Evolutionary conservation across 2,329 filamentous ascomycete species (phyloP), one percentile per base, ranked within the genome.

Genomic region (Phyllosticta capitalensis): DNA sequence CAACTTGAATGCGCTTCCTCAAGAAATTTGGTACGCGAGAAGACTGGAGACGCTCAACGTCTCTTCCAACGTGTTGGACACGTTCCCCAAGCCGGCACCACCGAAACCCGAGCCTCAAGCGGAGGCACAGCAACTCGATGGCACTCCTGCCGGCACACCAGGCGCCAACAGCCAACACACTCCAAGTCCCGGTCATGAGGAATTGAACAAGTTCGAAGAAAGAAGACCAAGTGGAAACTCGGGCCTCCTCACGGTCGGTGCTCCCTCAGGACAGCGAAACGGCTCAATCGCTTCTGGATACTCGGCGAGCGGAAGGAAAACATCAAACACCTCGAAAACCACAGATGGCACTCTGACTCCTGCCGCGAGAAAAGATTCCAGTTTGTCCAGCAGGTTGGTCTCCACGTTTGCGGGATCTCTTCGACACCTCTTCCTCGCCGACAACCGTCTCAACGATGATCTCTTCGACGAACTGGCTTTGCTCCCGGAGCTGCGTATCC

Each of bases 11-110:
- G 88, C 87, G 67, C 78, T 99, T 30, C 94, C 94, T 1, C 84
- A 89, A 69, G 94, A 99, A 69, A 81, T 99, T n/a, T 99, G 94
- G 94, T 92, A 90, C 79, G 92, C 92, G 56, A 87, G 87, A 66
- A 91, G 88, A 69, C 75, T 99, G 58, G 92, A 97, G 72, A 92
- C 88, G 0, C 81, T 99, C 61, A 99, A 99, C 67, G 86, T 95
- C 12, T 97, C 92, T 0, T 96, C 94, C 10, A 99, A 99, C 66
- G 87, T 97, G 6, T 79, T 99, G 20, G 88, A 92, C 55, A 85
- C 83, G 49, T 97, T 99, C 69, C 94, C 94, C 0, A 96, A 95
- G 69, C 90, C 90, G 21, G 78, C 79, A 52, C 72, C 62, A 50
- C 63, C 65, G 17, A 63, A 63, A 38, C 54, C 61, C 5, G 48